Conservation (phyloP, 1,139 yeast genomes). For the Debaryomycetaceae sp. region DNA sequence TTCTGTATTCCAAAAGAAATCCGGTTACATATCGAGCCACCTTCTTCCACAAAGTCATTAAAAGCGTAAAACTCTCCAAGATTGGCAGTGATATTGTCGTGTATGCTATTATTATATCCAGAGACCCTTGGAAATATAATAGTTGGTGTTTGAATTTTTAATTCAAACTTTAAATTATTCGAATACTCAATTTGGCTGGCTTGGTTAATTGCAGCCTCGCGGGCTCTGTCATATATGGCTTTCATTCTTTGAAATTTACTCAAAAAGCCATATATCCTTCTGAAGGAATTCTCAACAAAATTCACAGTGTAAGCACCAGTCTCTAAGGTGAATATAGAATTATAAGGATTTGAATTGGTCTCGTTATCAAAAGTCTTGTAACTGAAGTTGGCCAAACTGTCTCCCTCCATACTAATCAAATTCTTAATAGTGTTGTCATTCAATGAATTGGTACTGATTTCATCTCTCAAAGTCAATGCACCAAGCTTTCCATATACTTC, state of each 20-base stretch:
- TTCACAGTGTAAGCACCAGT: slow-evolving; percentile 74
- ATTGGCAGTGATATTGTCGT: slow-evolving; percentile 66
- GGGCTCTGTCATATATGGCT: slow-evolving; percentile 77
- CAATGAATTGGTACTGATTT: slow-evolving; percentile 61
- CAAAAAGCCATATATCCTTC: slow-evolving; percentile 62
- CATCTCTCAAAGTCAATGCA: slow-evolving; percentile 76
- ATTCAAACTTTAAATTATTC: slow-evolving; percentile 64
- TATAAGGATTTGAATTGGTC: slow-evolving; percentile 47
- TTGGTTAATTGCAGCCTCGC: slow-evolving; percentile 74
- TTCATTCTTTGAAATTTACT: slow-evolving; percentile 84
- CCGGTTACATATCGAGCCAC: slow-evolving; percentile 34
- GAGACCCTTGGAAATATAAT: slow-evolving; percentile 69
- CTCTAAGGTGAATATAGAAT: slow-evolving; percentile 60
- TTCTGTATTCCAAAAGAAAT: slow-evolving; percentile 70
- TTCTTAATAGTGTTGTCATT: slow-evolving; percentile 60
- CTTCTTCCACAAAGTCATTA: slow-evolving; percentile 48
- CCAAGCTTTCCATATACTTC: slow-evolving; percentile 76
- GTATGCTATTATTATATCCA: slow-evolving; percentile 34
- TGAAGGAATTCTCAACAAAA: slow-evolving; percentile 78
- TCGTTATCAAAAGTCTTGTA: slow-evolving; percentile 77
- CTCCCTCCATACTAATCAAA: slow-evolving; percentile 76
- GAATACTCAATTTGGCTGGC: slow-evolving; percentile 66
- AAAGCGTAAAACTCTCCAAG: slow-evolving; percentile 80
- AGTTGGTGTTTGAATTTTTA: slow-evolving; percentile 76
- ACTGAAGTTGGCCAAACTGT: slow-evolving; percentile 74